Evolutionary conservation across 2,329 filamentous ascomycete species (phyloP), one percentile per base, ranked within the genome.

Genomic region (Bipolaris gigantea): DNA sequence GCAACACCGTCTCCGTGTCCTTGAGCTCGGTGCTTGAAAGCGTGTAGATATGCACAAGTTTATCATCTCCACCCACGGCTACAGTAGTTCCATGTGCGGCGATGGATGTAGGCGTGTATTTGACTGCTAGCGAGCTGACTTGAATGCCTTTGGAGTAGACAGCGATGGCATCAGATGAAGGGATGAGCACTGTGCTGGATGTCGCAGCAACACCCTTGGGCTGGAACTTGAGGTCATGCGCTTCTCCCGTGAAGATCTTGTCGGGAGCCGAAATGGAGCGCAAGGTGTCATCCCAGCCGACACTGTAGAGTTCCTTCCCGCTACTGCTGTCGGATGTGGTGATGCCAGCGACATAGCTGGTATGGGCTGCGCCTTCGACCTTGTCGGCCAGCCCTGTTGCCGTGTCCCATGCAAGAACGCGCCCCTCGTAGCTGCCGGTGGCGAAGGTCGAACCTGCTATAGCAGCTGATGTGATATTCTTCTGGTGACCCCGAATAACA

Each of bases 221-320:
- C 69, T 97, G 94, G 16, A 87, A 88, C 2, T 84, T 80, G 18
- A 96, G 82, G 69, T 89, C 87, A 30, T 82, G 76, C 1, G 85
- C 80, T 45, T 82, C 81, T 50, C 89, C 90, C 5, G 87, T 81
- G 73, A 95, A 97, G 0, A 87, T 89, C 66, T 85, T 88, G 48
- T 87, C 85, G 0, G 85, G 82, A 54, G 88, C 82, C 61, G 96
- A 92, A 33, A 95, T 82, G 39, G 84, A 88, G 58, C 92, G 88
- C 33, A 97, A 80, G 1, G 88, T 91, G 73, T 99, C 94, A 70
- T 99, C 94, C 94, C 93, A 99, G 59, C 88, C 92, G 48, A 93
- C 89, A 67, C 88, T 93, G 77, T 90, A 92, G n/a, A 91, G 84
- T 61, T 85, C 70, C 30, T 73, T 72, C 53, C 74, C 73, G 36